Percentiles rank a stretch among this genome's conserved stretches.
Conservation (phyloP, 2,329 filamentous ascomycete species). For the Alternaria triticina region DNA sequence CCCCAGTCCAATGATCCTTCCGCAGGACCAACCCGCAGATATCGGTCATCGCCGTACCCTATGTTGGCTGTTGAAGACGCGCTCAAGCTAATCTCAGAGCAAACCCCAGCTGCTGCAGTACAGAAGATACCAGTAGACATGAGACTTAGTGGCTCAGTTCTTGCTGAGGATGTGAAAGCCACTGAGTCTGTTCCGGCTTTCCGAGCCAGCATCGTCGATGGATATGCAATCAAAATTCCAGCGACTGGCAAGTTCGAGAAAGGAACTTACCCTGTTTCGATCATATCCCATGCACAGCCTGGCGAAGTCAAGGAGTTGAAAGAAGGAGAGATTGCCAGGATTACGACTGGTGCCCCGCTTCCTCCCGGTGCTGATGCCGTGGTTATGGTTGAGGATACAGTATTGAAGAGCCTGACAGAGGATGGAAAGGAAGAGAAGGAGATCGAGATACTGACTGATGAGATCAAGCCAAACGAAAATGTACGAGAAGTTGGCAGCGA, state of each 20-base stretch:
- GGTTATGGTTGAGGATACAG: slow-evolving; percentile 95
- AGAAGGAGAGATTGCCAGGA: slow-evolving; percentile 80
- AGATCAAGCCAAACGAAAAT: slow-evolving; percentile 80
- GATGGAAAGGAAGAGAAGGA: slow-evolving; percentile 85
- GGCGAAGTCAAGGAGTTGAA: slow-evolving; percentile 69
- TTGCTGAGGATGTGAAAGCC: slow-evolving; percentile 83
- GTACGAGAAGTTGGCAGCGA: slow-evolving; percentile 92
- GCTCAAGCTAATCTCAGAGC: slow-evolving; percentile 71
- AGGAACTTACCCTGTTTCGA: slow-evolving; percentile 83
- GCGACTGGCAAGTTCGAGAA: slow-evolving; percentile 60
- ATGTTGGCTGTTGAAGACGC: slow-evolving; percentile 90
- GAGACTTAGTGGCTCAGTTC: slow-evolving; percentile 73
- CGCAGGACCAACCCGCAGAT: slow-evolving; percentile 69
- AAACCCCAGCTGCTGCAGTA: slow-evolving; percentile 70
- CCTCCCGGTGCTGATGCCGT: slow-evolving; percentile 89
- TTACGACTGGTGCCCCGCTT: slow-evolving; percentile 92
- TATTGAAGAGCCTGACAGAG: slow-evolving; percentile 74
- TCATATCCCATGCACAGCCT: slow-evolving; percentile 84
- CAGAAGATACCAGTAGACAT: slow-evolving; percentile 67
- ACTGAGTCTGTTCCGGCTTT: slow-evolving; percentile 89
- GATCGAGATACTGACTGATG: slow-evolving; percentile 82
- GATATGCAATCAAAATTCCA: slow-evolving; percentile 70
- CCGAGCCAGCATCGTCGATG: slow-evolving; percentile 94
- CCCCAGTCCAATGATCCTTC: slow-evolving; percentile 65
- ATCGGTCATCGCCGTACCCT: slow-evolving; percentile 87